Evolutionary conservation across 495 filamentous ascomycete species (phyloP).

Genomic region (Penicillium canescens): DNA sequence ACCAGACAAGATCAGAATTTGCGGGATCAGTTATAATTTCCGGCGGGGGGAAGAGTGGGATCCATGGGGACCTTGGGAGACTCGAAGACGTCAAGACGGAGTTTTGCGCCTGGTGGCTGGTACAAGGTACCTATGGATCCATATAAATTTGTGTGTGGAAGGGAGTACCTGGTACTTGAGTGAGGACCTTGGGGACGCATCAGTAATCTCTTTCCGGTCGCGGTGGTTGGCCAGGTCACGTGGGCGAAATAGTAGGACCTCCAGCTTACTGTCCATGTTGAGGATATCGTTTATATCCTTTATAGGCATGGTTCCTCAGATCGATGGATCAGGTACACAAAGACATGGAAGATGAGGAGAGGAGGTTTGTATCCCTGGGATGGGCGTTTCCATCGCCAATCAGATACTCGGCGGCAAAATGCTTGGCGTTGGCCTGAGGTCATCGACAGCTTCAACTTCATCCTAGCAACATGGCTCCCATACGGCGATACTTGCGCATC

Average conservation of each 20-base stretch:
- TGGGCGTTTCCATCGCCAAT: slow-evolving; percentile 13
- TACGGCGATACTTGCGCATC: slow-evolving; percentile 80
- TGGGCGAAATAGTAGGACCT: background rate
- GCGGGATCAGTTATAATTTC: slow-evolving; percentile 11
- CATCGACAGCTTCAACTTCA: slow-evolving; percentile 5
- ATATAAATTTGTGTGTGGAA: background rate
- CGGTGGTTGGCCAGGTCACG: slow-evolving; percentile 21
- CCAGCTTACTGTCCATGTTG: background rate
- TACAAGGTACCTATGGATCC: slow-evolving; percentile 14
- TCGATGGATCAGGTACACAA: no score
- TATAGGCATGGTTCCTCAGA: no score
- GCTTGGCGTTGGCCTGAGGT: slow-evolving; percentile 12
- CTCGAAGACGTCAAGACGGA: slow-evolving; percentile 19
- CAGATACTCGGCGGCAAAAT: slow-evolving; percentile 8
- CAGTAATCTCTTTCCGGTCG: slow-evolving; percentile 18
- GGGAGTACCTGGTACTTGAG: slow-evolving; percentile 20
- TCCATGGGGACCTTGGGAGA: slow-evolving; percentile 33
- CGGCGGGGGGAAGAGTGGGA: slow-evolving; percentile 17
- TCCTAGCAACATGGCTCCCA: slow-evolving; percentile 65
- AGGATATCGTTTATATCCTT: no score
- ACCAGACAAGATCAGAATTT: slow-evolving; percentile 14
- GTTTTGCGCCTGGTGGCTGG: background rate
- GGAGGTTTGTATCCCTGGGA: background rate
- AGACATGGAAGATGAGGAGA: background rate
- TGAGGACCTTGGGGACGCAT: slow-evolving; percentile 44